Evolutionary conservation across 2,329 filamentous ascomycete species (phyloP), one percentile per base, ranked within the genome.

Genomic region (Harringtonia aguacate): DNA sequence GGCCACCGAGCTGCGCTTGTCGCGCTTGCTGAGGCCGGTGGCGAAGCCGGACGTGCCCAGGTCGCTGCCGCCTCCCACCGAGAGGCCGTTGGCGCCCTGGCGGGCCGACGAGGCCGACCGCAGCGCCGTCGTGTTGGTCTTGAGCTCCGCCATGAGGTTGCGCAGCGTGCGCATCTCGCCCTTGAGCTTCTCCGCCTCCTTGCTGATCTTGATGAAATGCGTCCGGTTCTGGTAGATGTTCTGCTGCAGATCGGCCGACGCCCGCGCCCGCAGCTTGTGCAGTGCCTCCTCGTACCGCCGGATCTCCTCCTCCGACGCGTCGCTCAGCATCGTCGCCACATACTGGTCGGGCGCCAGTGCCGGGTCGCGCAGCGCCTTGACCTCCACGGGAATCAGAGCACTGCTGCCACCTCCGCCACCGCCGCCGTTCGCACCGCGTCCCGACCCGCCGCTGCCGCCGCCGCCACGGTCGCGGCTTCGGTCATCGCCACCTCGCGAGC

Each of bases 191-290:
- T 98, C 92, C 2, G 94, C 92, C 66, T 98, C 92, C 64, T 97
- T 95, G 60, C 89, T 95, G 62, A 98, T 97, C 64, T 94, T 94
- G 70, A 98, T 97, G 59, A 98, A 98, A 57, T 97, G 92, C 0
- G 87, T 94, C 39, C 92, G 81, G 63, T 98, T 98, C 62, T 95
- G 89, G 64, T 94, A 90, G 41, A 98, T 84, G 63, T 89, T 97
- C 58, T 94, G 86, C 62, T 97, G 90, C 20, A 98, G 71, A 54
- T 97, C 89, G 39, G 79, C 74, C 6, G 84, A 82, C 9, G 87
- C 88, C 45, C 85, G 78, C 52, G 75, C 75, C 62, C 90, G 90
- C 45, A 92, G 71, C 54, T 82, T 83, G 51, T 80, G 79, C 36
- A 95, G 69, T 20, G 80, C 79, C 40, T 76, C 71, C 59, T 94